Evolutionary conservation across 1,284 basidiomycete species (phyloP).

Genomic region (Dichomitus squalens): DNA sequence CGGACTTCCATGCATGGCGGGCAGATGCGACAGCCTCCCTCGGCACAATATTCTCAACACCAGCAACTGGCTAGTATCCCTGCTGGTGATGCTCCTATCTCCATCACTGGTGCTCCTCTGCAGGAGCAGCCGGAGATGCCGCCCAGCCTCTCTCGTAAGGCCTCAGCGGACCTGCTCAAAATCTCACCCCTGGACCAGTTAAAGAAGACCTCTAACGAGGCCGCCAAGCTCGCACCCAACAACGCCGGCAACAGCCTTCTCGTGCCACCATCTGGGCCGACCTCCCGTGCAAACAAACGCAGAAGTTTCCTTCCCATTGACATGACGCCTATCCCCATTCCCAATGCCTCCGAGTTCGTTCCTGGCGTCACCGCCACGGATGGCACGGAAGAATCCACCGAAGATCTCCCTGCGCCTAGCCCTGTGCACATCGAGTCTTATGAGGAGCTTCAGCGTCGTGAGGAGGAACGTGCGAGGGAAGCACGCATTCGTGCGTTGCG

Average conservation of each 20-base stretch:
- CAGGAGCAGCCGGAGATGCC: slow-evolving; percentile 33
- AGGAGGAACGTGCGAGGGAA: slow-evolving; percentile 71
- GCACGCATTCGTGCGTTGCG: slow-evolving; percentile 78
- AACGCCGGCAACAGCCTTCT: slow-evolving; percentile 44
- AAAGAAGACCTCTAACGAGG: slow-evolving; percentile 32
- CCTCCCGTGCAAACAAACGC: slow-evolving; percentile 63
- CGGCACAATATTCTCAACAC: slow-evolving; percentile 13
- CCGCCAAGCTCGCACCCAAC: slow-evolving; percentile 25
- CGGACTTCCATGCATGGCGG: slow-evolving; percentile 32
- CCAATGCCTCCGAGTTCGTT: slow-evolving; percentile 65
- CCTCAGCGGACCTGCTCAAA: slow-evolving; percentile 31
- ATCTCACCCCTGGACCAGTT: slow-evolving; percentile 33
- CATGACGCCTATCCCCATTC: slow-evolving; percentile 56
- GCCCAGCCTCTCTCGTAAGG: slow-evolving; percentile 31
- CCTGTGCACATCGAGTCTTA: slow-evolving; percentile 45
- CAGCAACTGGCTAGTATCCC: slow-evolving; percentile 9
- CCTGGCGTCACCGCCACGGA: slow-evolving; percentile 51
- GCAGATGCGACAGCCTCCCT: slow-evolving; percentile 19
- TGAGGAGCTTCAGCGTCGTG: slow-evolving; percentile 55
- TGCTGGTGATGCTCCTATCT: slow-evolving; percentile 66
- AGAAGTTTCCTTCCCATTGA: slow-evolving; percentile 87
- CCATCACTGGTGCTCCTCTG: slow-evolving; percentile 60
- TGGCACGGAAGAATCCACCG: slow-evolving; percentile 43
- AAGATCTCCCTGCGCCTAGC: slow-evolving; percentile 37
- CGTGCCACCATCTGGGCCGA: slow-evolving; percentile 41